Evolutionary conservation across 2,329 filamentous ascomycete genomes (phyloP).

Genomic region (Colletotrichum brevisporum): DNA sequence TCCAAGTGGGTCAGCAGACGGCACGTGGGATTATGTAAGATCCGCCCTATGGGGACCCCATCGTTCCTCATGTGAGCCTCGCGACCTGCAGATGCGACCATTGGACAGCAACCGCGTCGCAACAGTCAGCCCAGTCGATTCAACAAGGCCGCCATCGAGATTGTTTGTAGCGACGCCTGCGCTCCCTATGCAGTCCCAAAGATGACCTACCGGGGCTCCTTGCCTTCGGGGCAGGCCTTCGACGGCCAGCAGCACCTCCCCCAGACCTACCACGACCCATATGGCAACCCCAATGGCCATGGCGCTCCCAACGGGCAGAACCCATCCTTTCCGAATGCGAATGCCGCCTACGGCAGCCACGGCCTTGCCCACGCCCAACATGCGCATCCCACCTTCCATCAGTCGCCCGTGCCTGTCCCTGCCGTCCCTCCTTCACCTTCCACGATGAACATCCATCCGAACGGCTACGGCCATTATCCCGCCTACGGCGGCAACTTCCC

Average conservation of each 20-base stretch:
- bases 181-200: conserved; percentile 45
- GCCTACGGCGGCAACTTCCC: conserved; percentile 45
- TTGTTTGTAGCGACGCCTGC: conserved; percentile 30
- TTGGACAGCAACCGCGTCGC: conserved; percentile 41
- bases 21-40: conserved; percentile 40
- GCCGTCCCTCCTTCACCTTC: conserved; percentile 45
- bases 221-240: conserved; percentile 58
- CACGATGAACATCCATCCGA: conserved; percentile 41
- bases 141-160: conserved; percentile 33
- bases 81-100: conserved; percentile 35
- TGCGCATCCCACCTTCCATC: conserved; percentile 46
- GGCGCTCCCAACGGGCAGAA: conserved; percentile 41
- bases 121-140: conserved; percentile 28
- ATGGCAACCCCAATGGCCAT: conserved; percentile 24
- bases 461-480: conserved; percentile 40
- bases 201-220: conserved; percentile 54
- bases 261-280: conserved; percentile 32
- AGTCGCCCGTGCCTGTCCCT: conserved; percentile 46
- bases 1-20: neutral
- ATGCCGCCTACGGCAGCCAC: conserved; percentile 29
- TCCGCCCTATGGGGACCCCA: conserved; percentile 5
- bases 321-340: conserved; percentile 38
- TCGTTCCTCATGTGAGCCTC: conserved; percentile 26
- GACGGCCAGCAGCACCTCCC: conserved; percentile 51
- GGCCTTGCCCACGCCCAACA: conserved; percentile 46